These are phyloP conservation scores for Tetracladium marchalianum DNA, from an alignment of 495 filamentous ascomycete species.

Conservation along the genomic window DNA sequence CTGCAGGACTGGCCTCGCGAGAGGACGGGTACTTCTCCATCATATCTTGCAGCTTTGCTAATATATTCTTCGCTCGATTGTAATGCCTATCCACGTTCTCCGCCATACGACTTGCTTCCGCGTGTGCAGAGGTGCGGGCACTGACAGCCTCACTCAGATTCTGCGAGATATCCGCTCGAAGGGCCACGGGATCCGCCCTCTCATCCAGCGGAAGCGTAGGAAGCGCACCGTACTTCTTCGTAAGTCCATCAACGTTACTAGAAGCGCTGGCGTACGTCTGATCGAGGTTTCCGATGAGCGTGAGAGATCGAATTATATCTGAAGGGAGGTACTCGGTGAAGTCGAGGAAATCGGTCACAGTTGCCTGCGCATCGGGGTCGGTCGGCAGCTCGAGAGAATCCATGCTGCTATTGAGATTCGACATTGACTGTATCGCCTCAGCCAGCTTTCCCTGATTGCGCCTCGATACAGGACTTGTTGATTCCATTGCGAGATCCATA, in stretches of 20 bases:
- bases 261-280: constrained; percentile 56
- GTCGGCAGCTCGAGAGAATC: constrained; percentile 20
- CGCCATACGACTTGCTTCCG: constrained; percentile 72
- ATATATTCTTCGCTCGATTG: constrained; percentile 65
- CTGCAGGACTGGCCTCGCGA: constrained; percentile 34
- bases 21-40: constrained; percentile 40
- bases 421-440: constrained; percentile 18
- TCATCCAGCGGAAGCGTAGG: constrained; percentile 30
- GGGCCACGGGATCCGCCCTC: constrained; percentile 30
- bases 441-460: constrained; percentile 19
- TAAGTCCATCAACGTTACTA: constrained; percentile 58
- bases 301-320: constrained; percentile 83
- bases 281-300: constrained; percentile 77
- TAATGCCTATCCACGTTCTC: constrained; percentile 71
- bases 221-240: constrained; percentile 62
- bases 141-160: constrained; percentile 64
- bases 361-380: constrained; percentile 90
- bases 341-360: constrained; percentile 90
- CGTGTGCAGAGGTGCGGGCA: constrained; percentile 66
- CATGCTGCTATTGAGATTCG: constrained; percentile 14
- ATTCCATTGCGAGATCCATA: constrained; percentile 12
- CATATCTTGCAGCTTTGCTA: constrained; percentile 70
- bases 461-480: constrained; percentile 13
- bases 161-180: constrained; percentile 70
- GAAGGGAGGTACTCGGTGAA: constrained; percentile 94